Percentiles rank a stretch among this genome's conserved stretches.
These are phyloP conservation scores for Fonsecaea pugnacius DNA, from an alignment of 2,329 filamentous ascomycete genomes.

Conservation along the genomic window DNA sequence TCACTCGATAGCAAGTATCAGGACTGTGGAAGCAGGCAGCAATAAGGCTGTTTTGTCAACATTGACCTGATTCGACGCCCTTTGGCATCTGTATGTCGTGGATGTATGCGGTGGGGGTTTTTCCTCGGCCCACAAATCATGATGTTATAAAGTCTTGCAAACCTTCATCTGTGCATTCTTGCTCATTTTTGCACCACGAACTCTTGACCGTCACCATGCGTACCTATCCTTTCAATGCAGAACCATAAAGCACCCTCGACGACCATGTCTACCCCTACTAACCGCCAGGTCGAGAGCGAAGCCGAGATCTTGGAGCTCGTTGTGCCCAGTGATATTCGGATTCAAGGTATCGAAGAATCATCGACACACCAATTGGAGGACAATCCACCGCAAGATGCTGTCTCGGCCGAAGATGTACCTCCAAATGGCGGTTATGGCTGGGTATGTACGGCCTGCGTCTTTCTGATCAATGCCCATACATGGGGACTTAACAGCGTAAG, in stretches of 20 bases:
- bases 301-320: constrained; percentile 7
- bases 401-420: constrained; percentile 24
- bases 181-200: background rate
- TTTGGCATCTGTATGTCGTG: background rate
- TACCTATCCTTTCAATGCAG: background rate
- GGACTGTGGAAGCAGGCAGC: background rate
- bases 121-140: background rate
- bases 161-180: background rate
- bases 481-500: constrained; percentile 41
- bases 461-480: constrained; percentile 41
- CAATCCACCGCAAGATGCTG: constrained; percentile 21
- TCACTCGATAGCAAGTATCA: background rate
- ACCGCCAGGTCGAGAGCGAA: background rate
- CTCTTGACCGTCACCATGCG: background rate
- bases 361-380: background rate
- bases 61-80: background rate
- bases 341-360: background rate
- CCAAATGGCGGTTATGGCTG: constrained; percentile 43
- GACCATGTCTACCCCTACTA: background rate
- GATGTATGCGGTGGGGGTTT: background rate
- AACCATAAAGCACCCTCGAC: background rate
- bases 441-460: constrained; percentile 38
- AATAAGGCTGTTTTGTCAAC: background rate
- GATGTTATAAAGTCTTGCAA: too few species aligned
- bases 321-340: background rate